Base-by-base conservation (phyloP, 192 early-diverging fungal species). In the Backusella australiensis region DNA sequence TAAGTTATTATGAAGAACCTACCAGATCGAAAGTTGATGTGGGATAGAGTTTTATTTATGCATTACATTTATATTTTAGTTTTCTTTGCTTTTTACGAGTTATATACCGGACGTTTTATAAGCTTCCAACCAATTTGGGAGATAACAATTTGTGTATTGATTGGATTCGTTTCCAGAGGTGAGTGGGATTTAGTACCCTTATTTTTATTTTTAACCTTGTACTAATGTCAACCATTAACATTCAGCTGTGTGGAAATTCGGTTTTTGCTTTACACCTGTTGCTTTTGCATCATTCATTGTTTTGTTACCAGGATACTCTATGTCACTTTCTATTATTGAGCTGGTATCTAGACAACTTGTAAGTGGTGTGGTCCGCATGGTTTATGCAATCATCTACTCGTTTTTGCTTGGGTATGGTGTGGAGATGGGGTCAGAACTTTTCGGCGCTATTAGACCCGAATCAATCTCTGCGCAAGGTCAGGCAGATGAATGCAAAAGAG, bases 311-410 rank as follows among this genome's bases (percentile, higher is more conserved):
- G 96, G 96, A 17, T 89, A 96, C 68, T 86, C 89, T 1, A 88
- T 98, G 77, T 94, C 96, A 2, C 86, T 93, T 41, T 84, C 90
- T 35, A 94, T 98, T 71, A 93, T 95, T 38, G 97, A 98, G 70
- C 83, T 98, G 74, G 90, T 91, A n/a, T 95, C 94, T 11, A 86
- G 94, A 32, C 96, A 98, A 79, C 86, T 96, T 83, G 92, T 98
- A 46, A 91, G 93, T 1, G 97, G 97, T 71, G 92, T 94, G 0
- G 95, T 97, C 15, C 89, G 95, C 12, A 84, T 97, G 63, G 91
- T 97, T 53, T 92, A 91, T 74, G 89, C 94, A 32, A 83, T 98
- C 26, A 90, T 95, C 26, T 92, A 89, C 32, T 93, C 93, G 36
- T 88, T 95, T 72, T 79, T 94, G 49, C 84, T 94, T 35, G 94